phyloP scores from a whole-genome alignment of 2,329 filamentous ascomycete species.

The Bipolaris cookei region DNA sequence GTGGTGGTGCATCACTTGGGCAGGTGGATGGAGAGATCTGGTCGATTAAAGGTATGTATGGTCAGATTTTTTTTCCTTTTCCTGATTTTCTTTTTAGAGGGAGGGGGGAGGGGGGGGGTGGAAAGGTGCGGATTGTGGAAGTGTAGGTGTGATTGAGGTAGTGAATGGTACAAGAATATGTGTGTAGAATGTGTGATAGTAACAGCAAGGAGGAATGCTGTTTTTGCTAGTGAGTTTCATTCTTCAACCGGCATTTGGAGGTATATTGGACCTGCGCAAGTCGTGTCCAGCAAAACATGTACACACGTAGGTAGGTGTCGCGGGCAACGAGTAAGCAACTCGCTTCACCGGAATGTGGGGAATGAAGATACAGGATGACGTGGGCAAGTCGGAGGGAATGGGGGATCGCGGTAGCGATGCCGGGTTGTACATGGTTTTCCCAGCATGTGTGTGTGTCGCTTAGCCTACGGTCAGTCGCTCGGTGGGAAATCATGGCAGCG shows the following conservation, averaged over 20 bases:
- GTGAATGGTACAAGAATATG: too few relatives aligned
- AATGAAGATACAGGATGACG: background rate
- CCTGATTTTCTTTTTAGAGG: too few relatives aligned
- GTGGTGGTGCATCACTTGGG: too few relatives aligned
- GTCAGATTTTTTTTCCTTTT: too few relatives aligned
- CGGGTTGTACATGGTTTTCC: background rate
- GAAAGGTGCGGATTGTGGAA: too few relatives aligned
- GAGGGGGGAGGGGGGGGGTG: too few relatives aligned
- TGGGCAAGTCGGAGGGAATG: background rate
- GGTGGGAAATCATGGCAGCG: background rate
- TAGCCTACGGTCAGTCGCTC: background rate
- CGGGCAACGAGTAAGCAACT: background rate
- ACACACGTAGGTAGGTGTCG: background rate
- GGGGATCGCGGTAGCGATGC: background rate
- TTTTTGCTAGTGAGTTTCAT: too few relatives aligned
- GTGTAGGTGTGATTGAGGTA: too few relatives aligned
- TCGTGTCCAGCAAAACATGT: background rate
- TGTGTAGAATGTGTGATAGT: too few relatives aligned
- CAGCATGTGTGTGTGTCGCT: background rate
- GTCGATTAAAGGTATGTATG: too few relatives aligned
- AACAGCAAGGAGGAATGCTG: too few relatives aligned
- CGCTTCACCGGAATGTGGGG: background rate
- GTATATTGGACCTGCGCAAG: background rate
- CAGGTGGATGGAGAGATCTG: too few relatives aligned
- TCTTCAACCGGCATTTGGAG: background rate